These are phyloP conservation scores for Westerdykella ornata DNA, from an alignment of 2,329 filamentous ascomycete species.

Conservation along the genomic window DNA sequence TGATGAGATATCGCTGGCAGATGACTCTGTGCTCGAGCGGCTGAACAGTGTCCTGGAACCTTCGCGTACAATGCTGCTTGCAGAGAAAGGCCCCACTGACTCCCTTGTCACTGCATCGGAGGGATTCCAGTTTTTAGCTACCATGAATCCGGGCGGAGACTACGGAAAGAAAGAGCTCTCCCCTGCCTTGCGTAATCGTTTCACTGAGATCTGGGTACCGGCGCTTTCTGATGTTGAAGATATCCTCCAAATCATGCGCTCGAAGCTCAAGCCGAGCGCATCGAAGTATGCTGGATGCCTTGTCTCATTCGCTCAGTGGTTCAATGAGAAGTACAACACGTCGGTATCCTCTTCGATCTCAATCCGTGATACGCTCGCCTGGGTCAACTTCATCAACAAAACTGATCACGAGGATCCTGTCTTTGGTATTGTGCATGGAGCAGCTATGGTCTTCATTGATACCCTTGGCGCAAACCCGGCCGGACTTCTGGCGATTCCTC, in stretches of 20 bases:
- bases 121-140: slow-evolving; percentile 93
- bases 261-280: slow-evolving; percentile 58
- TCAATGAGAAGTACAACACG: slow-evolving; percentile 70
- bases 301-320: slow-evolving; percentile 88
- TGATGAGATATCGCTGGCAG: slow-evolving; percentile 94
- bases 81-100: slow-evolving; percentile 84
- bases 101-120: slow-evolving; percentile 68
- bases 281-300: slow-evolving; percentile 60
- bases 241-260: slow-evolving; percentile 74
- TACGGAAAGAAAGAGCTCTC: slow-evolving; percentile 98
- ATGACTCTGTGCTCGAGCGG: slow-evolving; percentile 93
- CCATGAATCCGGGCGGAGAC: slow-evolving; percentile 98
- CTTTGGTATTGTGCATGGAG: slow-evolving; percentile 67
- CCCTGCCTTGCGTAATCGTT: slow-evolving; percentile 87
- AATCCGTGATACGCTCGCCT: slow-evolving; percentile 84
- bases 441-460: slow-evolving; percentile 92
- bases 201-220: slow-evolving; percentile 98
- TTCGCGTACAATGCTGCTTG: slow-evolving; percentile 74
- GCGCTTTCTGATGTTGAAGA: slow-evolving; percentile 78
- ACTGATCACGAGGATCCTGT: slow-evolving; percentile 45
- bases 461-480: slow-evolving; percentile 92
- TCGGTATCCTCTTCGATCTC: slow-evolving; percentile 74
- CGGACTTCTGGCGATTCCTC: slow-evolving; percentile 68
- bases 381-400: slow-evolving; percentile 86
- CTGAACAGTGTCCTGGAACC: slow-evolving; percentile 95